Base-by-base conservation (phyloP, 2,329 filamentous ascomycete genomes). In the Ophioceras dolichostomum region DNA sequence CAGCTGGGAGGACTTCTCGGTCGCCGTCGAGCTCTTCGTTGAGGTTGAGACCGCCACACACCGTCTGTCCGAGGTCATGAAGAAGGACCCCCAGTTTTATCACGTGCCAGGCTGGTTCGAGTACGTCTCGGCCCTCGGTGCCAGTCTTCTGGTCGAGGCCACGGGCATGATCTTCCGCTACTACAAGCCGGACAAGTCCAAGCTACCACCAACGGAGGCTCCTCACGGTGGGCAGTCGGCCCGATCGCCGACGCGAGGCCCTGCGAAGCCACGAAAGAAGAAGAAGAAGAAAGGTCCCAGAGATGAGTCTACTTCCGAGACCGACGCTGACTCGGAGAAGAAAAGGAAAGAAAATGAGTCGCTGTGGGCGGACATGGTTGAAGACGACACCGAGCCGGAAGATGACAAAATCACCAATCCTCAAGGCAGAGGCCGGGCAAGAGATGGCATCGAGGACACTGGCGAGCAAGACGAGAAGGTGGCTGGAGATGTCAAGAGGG, bases 11-110 rank as follows among this genome's bases (percentile, higher is more conserved):
- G 47, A 57, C 1, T 55, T 66, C 18, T 54, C 58, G 2, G 50
- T 54, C 10, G 58, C 59, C 2, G 55, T 62, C 6, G 50, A 54
- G 30, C 47, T 62, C 2, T 59, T 62, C 19, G 54, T 59, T 4
- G 55, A 60, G 22, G 54, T 57, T 3, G 58, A 62, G 36, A 54
- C 53, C 0, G 52, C 50, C 0, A 59, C 55, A 2, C 55, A 58
- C 28, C 43, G 49, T 1, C 39, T 62, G 3, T 61, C 57, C 0
- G 53, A 59, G 28, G 44, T 58, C 5, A 57, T 61, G 48, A 47
- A 50, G 32, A 53, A 47, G 19, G 49, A 53, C 21, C 36, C 39
- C n/a, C 36, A 43, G 5, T 50, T 52, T 35, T 27, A 36, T 5
- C 44, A 47, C n/a, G 47, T 56, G 0, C 55, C 53, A 0, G 41